These are phyloP conservation scores for Botrytis byssoidea DNA, from an alignment of 2,329 filamentous ascomycete species.

Conservation along the genomic window DNA sequence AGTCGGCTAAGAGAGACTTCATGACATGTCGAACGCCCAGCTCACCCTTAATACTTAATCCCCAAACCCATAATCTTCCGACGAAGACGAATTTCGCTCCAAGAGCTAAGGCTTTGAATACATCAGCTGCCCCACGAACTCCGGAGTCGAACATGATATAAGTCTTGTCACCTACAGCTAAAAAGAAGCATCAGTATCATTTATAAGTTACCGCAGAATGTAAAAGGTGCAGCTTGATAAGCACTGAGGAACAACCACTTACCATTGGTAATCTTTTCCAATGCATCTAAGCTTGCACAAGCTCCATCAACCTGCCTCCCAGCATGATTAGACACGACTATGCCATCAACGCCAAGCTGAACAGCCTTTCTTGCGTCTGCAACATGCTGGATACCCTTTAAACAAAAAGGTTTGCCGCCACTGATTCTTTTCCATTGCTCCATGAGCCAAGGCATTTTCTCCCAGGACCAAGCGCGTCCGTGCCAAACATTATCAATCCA, in stretches of 20 bases:
- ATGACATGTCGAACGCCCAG: slow-evolving; percentile 60
- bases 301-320: slow-evolving; percentile 62
- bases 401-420: slow-evolving; percentile 56
- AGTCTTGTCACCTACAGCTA: slow-evolving; percentile 53
- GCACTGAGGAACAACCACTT: slow-evolving; percentile 24
- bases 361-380: slow-evolving; percentile 56
- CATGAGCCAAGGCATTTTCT: slow-evolving; percentile 60
- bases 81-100: slow-evolving; percentile 63
- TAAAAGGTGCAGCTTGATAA: background rate
- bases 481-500: slow-evolving; percentile 68
- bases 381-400: slow-evolving; percentile 64
- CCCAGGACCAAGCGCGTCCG: slow-evolving; percentile 61
- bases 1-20: slow-evolving; percentile 59
- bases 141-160: slow-evolving; percentile 66
- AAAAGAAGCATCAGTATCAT: background rate
- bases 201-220: background rate
- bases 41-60: slow-evolving; percentile 58
- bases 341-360: slow-evolving; percentile 57
- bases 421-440: slow-evolving; percentile 58
- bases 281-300: slow-evolving; percentile 56
- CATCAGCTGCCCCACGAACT: slow-evolving; percentile 60
- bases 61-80: slow-evolving; percentile 61
- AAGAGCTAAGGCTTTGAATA: slow-evolving; percentile 65
- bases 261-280: slow-evolving; percentile 57
- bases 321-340: slow-evolving; percentile 59